Conservation (phyloP, 306 rosid genomes). For the Trichosanthes cucumerina region DNA sequence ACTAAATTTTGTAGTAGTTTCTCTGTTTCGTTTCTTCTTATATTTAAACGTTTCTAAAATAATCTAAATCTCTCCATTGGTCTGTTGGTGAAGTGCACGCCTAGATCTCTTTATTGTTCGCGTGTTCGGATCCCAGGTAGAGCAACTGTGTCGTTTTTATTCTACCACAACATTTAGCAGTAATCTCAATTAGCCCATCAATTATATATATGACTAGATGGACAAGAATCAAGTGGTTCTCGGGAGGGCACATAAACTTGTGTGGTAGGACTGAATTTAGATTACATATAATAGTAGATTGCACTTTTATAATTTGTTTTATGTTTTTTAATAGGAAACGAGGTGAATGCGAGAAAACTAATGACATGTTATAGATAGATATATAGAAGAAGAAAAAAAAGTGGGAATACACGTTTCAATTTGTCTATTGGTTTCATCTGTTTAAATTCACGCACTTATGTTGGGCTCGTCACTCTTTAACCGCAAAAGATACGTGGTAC, state of each 20-base stretch:
- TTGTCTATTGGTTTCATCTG: neutral
- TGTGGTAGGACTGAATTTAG: neutral
- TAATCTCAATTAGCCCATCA: neutral
- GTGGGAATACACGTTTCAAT: neutral
- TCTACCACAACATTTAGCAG: too few relatives aligned
- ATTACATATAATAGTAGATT: neutral
- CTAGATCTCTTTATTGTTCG: conserved; percentile 84
- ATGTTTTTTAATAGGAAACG: conserved; percentile 9
- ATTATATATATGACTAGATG: neutral
- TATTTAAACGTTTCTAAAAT: too few relatives aligned
- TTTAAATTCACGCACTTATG: neutral
- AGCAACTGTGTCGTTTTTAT: too few relatives aligned
- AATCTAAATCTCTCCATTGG: too few relatives aligned
- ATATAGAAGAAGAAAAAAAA: too few relatives aligned
- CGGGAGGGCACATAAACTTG: neutral
- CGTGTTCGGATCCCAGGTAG: too few relatives aligned
- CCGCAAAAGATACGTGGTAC: neutral
- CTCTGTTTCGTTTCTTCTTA: too few relatives aligned
- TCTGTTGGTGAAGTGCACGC: too few relatives aligned
- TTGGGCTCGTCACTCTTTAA: neutral
- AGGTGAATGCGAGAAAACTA: conserved; percentile 45
- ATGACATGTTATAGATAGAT: conserved; percentile 13
- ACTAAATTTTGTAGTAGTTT: too few relatives aligned
- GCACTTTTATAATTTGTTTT: neutral
- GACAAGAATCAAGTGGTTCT: neutral